These are phyloP conservation scores for Hamamelis virginiana DNA, from an alignment of 164 flowering plant genomes.

Conservation along the genomic window DNA sequence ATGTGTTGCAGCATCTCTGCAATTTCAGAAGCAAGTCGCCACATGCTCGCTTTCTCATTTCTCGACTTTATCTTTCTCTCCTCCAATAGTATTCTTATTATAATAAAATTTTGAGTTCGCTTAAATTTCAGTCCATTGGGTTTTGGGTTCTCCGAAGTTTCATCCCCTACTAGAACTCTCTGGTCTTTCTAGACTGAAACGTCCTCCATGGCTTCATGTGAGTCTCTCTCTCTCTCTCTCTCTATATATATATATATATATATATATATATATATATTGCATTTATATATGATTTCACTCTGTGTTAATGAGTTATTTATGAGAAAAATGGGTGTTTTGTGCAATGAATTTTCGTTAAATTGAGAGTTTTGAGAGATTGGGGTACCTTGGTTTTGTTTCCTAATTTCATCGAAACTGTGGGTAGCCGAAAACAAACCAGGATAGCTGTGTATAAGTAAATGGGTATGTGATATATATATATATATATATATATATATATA, in stretches of 20 bases:
- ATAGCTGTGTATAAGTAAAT: background rate
- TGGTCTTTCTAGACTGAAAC: background rate
- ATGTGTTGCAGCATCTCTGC: too few relatives aligned
- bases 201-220: constrained; percentile 49
- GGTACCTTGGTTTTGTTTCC: background rate
- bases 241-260: too few relatives aligned
- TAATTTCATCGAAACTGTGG: background rate
- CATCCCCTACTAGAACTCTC: background rate
- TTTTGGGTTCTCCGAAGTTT: background rate
- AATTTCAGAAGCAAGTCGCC: too few relatives aligned
- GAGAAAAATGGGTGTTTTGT: too few relatives aligned
- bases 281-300: background rate
- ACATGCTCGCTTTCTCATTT: background rate
- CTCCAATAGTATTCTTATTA: background rate
- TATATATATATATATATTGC: too few relatives aligned
- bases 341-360: background rate
- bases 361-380: background rate
- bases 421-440: background rate
- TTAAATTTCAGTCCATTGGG: constrained; percentile 5
- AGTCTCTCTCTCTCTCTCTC: constrained; percentile 22
- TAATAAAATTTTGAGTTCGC: background rate
- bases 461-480: background rate
- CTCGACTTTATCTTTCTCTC: background rate
- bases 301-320: background rate
- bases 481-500: too few relatives aligned